Conservation (phyloP, 257 asterid genomes). For the Solanum boliviense region DNA sequence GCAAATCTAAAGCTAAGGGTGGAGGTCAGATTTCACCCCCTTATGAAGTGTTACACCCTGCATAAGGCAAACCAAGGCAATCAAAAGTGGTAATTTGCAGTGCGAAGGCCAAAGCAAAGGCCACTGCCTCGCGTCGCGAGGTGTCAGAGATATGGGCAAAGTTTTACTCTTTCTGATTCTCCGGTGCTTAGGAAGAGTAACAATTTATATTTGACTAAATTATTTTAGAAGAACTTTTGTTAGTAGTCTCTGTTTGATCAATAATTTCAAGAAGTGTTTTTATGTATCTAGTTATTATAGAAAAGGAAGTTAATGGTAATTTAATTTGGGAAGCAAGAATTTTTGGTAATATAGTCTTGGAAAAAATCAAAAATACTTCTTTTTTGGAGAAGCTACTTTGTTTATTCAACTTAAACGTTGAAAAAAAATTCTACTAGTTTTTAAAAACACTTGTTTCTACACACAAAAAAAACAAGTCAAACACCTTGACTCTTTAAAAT, state of each 20-base stretch:
- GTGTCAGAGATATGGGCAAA: background rate
- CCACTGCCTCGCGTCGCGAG: background rate
- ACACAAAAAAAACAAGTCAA: background rate
- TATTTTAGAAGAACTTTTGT: background rate
- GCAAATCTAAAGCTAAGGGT: too few relatives aligned
- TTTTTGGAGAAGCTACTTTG: background rate
- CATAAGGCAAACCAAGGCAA: too few relatives aligned
- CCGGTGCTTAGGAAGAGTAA: too few relatives aligned
- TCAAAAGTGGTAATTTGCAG: too few relatives aligned
- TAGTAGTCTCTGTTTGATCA: background rate
- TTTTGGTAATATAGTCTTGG: background rate
- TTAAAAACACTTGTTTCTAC: background rate
- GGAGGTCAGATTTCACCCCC: too few relatives aligned
- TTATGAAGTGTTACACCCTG: too few relatives aligned
- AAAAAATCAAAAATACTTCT: background rate
- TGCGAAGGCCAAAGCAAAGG: too few relatives aligned
- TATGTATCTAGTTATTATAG: background rate
- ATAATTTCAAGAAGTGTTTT: background rate
- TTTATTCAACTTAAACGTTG: background rate
- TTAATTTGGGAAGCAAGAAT: background rate
- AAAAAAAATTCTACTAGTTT: background rate
- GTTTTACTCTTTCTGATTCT: background rate
- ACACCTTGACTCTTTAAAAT: background rate
- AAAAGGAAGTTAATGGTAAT: background rate
- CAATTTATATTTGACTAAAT: too few relatives aligned